Conservation (phyloP, 1,284 basidiomycete genomes). For the Meripilus lineatus region DNA sequence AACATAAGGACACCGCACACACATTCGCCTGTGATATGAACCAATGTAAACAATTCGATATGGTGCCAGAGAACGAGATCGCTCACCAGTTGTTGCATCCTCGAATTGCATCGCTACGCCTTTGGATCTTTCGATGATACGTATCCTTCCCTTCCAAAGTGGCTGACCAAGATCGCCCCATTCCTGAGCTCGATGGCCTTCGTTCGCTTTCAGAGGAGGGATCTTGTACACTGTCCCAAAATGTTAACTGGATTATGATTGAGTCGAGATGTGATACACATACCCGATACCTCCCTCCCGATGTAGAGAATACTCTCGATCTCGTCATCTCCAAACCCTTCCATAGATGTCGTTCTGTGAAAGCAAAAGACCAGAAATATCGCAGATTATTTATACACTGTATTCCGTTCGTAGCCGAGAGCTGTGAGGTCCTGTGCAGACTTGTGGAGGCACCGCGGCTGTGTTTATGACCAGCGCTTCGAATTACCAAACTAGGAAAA, state of each 20-base stretch:
- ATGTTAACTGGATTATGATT: too few relatives aligned
- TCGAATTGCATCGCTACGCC: constrained; percentile 67
- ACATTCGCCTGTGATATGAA: not conserved
- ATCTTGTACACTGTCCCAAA: constrained; percentile 84
- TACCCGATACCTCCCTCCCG: constrained; percentile 80
- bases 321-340: constrained; percentile 57
- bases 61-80: not conserved
- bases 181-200: constrained; percentile 81
- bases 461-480: too few relatives aligned
- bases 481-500: too few relatives aligned
- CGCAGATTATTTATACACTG: too few relatives aligned
- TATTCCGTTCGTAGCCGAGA: too few relatives aligned
- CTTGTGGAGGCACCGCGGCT: too few relatives aligned
- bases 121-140: constrained; percentile 71
- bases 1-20: constrained; percentile 12
- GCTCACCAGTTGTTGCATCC: constrained; percentile 68
- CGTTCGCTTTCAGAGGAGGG: constrained; percentile 77
- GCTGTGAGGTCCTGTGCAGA: too few relatives aligned
- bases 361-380: too few relatives aligned
- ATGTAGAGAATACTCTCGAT: constrained; percentile 85
- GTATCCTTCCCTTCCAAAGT: constrained; percentile 87
- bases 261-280: constrained; percentile 8
- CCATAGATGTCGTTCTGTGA: constrained; percentile 3
- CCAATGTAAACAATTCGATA: not conserved
- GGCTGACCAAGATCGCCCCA: constrained; percentile 81